Base-by-base conservation (phyloP, 139 green algal genomes). In the Chlamydomonas sp. region DNA sequence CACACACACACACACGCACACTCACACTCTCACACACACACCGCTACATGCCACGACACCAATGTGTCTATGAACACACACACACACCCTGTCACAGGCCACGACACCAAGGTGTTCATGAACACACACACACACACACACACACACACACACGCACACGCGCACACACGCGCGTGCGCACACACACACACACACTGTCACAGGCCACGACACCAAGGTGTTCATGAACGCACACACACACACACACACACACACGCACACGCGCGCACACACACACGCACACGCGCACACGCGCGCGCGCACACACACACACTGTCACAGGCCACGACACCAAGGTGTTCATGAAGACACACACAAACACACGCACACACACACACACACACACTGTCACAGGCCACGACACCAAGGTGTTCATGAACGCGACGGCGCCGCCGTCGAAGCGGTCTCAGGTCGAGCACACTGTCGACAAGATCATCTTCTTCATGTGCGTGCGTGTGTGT, bases 291-390 rank as follows among this genome's bases (percentile, higher is more conserved):
- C n/a, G n/a, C n/a, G n/a, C n/a, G n/a, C n/a, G n/a, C n/a, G n/a
- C n/a, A n/a, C n/a, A 70, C 13, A 3, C 39, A 8, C 39, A 50
- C 39, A 50, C 39, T 8, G 3, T 65, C 64, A 10, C 84, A 74
- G 89, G 89, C 20, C 83, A 90, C 62, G 87, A 95, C 29, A 87
- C 78, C 38, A 93, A 93, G 77, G 85, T 88, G 39, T 83, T 86
- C 76, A 83, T 80, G 68, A 95, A 95, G n/a, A n/a, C 39, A 50
- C 39, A 50, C 39, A 8, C 39, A 8, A n/a, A 13, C 39, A 50
- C 39, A 50, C 39, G 10, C 39, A 8, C 47, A 43, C 35, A 2
- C 16, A 4, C 36, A 29, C 66, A 70, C 13, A 3, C 39, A 8
- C 39, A 50, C 39, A 50, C 39, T 8, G 3, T 65, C 64, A 10